Percentiles rank a stretch among this genome's conserved stretches.
Evolutionary conservation across 23 red algal genomes (phyloP).

Genomic region (Agarophyton chilense): DNA sequence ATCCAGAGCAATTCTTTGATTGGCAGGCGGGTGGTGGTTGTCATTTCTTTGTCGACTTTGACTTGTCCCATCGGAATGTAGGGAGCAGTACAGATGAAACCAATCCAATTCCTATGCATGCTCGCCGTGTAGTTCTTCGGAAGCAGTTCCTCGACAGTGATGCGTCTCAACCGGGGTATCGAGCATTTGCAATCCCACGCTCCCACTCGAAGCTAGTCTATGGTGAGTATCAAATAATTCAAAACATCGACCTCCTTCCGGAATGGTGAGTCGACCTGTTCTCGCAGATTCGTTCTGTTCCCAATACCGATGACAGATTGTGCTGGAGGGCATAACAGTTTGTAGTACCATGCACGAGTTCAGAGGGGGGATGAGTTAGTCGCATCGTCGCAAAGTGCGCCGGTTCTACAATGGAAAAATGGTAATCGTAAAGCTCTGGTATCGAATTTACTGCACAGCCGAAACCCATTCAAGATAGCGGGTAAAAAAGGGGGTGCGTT

Average conservation of each 20-base stretch:
- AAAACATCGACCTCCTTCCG: conserved; percentile 11
- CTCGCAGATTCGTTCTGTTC: too few species aligned
- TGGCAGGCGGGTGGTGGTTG: conserved; percentile 4
- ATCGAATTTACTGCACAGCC: too few species aligned
- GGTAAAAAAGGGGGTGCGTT: too few species aligned
- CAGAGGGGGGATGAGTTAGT: too few species aligned
- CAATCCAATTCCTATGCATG: conserved; percentile 17
- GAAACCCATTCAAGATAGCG: too few species aligned
- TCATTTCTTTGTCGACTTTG: conserved; percentile 35
- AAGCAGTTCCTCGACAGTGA: conserved; percentile 30
- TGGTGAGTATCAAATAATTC: conserved; percentile 23
- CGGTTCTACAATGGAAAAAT: too few species aligned
- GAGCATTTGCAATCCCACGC: conserved; percentile 21
- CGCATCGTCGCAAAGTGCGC: too few species aligned
- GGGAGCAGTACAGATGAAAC: background rate
- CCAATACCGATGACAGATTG: too few species aligned
- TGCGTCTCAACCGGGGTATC: conserved; percentile 22
- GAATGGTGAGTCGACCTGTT: background rate
- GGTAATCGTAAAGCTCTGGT: too few species aligned
- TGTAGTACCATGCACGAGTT: too few species aligned
- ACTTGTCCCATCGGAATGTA: background rate
- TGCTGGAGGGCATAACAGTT: too few species aligned
- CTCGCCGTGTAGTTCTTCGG: background rate
- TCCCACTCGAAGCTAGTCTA: conserved; percentile 22
- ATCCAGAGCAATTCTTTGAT: conserved; percentile 39